Conservation (phyloP, 371 early-diverging fungal genomes). For the Circinella minor region DNA sequence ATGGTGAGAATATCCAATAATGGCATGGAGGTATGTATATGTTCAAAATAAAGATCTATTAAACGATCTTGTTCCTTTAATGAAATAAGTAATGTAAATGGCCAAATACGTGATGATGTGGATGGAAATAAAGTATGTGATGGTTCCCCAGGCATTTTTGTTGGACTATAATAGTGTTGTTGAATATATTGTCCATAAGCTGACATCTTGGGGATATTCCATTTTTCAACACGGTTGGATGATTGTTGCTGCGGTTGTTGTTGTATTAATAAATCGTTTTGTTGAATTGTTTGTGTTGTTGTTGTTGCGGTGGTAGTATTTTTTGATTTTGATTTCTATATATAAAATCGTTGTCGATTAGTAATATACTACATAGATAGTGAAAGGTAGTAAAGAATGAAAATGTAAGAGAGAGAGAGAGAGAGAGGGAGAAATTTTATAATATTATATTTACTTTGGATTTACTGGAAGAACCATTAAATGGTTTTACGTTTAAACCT, state of each 20-base stretch:
- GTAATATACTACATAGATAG: no score
- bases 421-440: no score
- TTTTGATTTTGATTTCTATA: no score
- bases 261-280: no score
- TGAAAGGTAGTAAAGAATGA: no score
- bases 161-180: constrained; percentile 8
- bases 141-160: constrained; percentile 17
- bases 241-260: neutral
- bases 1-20: constrained; percentile 47
- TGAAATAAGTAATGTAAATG: constrained; percentile 12
- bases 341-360: no score
- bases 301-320: no score
- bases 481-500: neutral
- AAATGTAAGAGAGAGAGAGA: no score
- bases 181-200: constrained; percentile 23
- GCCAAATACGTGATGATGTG: constrained; percentile 2
- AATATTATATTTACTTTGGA: neutral
- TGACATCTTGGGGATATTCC: constrained; percentile 9
- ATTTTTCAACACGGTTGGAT: constrained; percentile 3
- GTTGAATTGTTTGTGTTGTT: no score
- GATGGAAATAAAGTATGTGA: neutral
- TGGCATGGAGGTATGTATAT: constrained; percentile 60
- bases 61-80: constrained; percentile 34
- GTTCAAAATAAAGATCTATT: constrained; percentile 56
- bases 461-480: neutral